A percentile compares a stretch with the other conserved stretches of the same genome.
phyloP scores from a whole-genome alignment of 2,329 filamentous ascomycete genomes.

The Lasiodiplodia sp. region DNA sequence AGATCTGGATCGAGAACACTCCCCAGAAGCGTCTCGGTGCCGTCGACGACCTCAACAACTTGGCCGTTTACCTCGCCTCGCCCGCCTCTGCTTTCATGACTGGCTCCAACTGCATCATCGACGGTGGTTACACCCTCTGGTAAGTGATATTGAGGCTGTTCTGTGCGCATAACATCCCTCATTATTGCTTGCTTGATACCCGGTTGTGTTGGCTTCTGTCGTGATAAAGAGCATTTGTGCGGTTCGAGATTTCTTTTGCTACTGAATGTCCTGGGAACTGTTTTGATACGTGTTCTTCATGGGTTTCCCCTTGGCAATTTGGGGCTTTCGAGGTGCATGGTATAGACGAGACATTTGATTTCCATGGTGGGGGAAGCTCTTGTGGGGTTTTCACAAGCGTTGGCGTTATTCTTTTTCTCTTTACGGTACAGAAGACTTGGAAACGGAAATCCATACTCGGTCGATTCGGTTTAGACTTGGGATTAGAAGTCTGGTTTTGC shows the following conservation, averaged over 20 bases:
- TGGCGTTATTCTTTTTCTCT: slow-evolving; percentile 16
- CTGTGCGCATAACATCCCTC: not conserved
- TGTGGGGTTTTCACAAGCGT: slow-evolving; percentile 16
- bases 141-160: slow-evolving; percentile 17
- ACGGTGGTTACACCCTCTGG: slow-evolving; percentile 52
- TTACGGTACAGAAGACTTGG: slow-evolving; percentile 1
- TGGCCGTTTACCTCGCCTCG: slow-evolving; percentile 77
- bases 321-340: not conserved
- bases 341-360: slow-evolving; percentile 8
- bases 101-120: slow-evolving; percentile 73
- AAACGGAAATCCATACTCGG: slow-evolving; percentile 11
- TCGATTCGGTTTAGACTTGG: slow-evolving; percentile 21
- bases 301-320: slow-evolving; percentile 1
- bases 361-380: not conserved
- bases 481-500: not conserved
- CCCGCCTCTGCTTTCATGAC: slow-evolving; percentile 80
- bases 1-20: slow-evolving; percentile 77
- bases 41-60: slow-evolving; percentile 78
- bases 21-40: slow-evolving; percentile 76
- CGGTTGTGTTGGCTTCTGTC: slow-evolving; percentile 5
- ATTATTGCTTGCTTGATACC: slow-evolving; percentile 24
- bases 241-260: slow-evolving; percentile 6
- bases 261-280: not conserved
- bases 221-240: slow-evolving; percentile 8
- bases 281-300: slow-evolving; percentile 7